Evolutionary conservation across 2,329 filamentous ascomycete genomes (phyloP).

Genomic region (Seiridium cupressi): DNA sequence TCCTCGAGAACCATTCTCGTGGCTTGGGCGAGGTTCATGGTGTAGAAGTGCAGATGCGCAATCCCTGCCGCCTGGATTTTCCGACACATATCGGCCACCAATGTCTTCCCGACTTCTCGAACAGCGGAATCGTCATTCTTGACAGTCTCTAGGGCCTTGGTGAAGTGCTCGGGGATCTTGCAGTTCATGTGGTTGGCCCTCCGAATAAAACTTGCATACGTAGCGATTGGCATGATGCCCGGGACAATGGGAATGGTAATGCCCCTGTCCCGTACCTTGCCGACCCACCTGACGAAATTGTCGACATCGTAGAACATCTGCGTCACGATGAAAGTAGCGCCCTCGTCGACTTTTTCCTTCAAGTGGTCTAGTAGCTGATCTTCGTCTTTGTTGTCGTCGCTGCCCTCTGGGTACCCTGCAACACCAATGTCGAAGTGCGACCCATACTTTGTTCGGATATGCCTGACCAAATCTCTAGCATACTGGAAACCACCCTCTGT

Average conservation of each 20-base stretch:
- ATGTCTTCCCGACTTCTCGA: constrained; percentile 79
- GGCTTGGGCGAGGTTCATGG: constrained; percentile 96
- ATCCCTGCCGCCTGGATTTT: constrained; percentile 82
- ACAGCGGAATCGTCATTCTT: constrained; percentile 97
- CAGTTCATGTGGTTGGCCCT: constrained; percentile 90
- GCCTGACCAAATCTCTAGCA: constrained; percentile 77
- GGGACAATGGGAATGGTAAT: constrained; percentile 83
- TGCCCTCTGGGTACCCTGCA: constrained; percentile 93
- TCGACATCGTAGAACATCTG: constrained; percentile 99
- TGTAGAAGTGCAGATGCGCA: constrained; percentile 94
- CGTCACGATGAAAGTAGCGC: constrained; percentile 90
- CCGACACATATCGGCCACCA: constrained; percentile 88
- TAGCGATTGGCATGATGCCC: constrained; percentile 93
- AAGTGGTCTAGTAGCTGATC: constrained; percentile 85
- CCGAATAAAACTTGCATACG: constrained; percentile 88
- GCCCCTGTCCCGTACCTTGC: constrained; percentile 79
- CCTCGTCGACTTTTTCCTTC: constrained; percentile 95
- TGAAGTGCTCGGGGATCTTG: constrained; percentile 78
- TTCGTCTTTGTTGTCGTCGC: constrained; percentile 87
- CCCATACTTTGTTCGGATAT: constrained; percentile 76
- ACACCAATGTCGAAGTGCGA: constrained; percentile 97
- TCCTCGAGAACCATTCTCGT: constrained; percentile 94
- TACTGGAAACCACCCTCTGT: constrained; percentile 86
- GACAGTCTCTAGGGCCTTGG: constrained; percentile 79
- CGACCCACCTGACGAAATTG: constrained; percentile 89